A percentile compares a stretch with the other conserved stretches of the same genome.
Evolutionary conservation across 2,329 filamentous ascomycete genomes (phyloP).

Genomic region (Periconia sp.): DNA sequence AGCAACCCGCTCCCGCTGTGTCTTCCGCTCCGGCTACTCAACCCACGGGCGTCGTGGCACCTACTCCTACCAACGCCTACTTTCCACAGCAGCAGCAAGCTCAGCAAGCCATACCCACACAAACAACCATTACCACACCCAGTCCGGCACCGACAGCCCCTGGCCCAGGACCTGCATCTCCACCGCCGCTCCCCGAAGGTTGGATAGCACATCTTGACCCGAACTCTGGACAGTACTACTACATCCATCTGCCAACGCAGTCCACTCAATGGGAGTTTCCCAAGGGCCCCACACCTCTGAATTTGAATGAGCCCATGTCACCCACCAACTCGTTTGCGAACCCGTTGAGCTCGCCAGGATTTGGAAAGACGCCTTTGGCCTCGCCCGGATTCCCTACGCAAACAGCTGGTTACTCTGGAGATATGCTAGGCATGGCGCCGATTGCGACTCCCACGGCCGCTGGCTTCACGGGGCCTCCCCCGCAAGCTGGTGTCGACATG

Average conservation of each 20-base stretch:
- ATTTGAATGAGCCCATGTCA: conserved; percentile 82
- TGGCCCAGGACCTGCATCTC: conserved; percentile 70
- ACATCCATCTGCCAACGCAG: conserved; percentile 93
- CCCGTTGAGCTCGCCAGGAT: conserved; percentile 47
- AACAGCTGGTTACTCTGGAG: conserved; percentile 81
- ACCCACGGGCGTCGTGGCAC: conserved; percentile 27
- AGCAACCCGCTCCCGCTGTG: conserved; percentile 40
- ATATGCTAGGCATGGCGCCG: conserved; percentile 78
- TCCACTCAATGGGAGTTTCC: conserved; percentile 99
- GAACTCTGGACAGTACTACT: conserved; percentile 97
- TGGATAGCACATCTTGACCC: conserved; percentile 98
- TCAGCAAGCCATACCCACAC: conserved; percentile 17
- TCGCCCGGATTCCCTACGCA: conserved; percentile 84
- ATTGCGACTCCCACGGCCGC: conserved; percentile 72
- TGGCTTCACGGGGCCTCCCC: conserved; percentile 88
- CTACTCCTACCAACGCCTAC: conserved; percentile 32
- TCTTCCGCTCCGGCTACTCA: conserved; percentile 38
- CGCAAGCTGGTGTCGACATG: conserved; percentile 84
- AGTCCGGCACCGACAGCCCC: conserved; percentile 48
- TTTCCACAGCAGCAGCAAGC: conserved; percentile 24
- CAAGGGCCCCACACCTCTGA: conserved; percentile 88
- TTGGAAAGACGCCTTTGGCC: conserved; percentile 64
- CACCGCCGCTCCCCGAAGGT: conserved; percentile 90
- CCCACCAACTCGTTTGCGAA: conserved; percentile 64
- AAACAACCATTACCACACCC: conserved; percentile 43